phyloP scores from a whole-genome alignment of 1,139 yeast species.

The Insectozyma bohioensis region DNA sequence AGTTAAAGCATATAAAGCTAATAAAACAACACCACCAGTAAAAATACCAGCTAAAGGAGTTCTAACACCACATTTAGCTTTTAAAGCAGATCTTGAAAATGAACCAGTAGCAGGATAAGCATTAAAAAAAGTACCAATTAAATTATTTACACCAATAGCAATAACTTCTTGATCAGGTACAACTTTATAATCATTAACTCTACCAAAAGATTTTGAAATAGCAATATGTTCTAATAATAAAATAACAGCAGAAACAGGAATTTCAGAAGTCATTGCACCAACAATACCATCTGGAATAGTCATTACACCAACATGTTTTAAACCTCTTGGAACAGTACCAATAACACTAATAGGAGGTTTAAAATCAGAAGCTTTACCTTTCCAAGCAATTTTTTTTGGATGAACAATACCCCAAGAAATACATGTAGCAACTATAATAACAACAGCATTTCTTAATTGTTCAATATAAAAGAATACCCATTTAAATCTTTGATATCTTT shows the following conservation, averaged over 20 bases:
- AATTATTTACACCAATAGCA: conserved; percentile 90
- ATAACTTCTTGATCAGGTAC: conserved; percentile 91
- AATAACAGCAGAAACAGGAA: conserved; percentile 83
- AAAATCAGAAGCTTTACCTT: conserved; percentile 32
- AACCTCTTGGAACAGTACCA: conserved; percentile 81
- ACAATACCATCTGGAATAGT: conserved; percentile 61
- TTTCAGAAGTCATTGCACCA: conserved; percentile 63
- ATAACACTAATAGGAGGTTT: conserved; percentile 58
- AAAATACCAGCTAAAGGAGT: conserved; percentile 92
- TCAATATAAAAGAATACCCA: conserved; percentile 63
- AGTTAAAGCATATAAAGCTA: conserved; percentile 84
- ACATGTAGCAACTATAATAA: conserved; percentile 73
- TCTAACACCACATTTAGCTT: conserved; percentile 92
- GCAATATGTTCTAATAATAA: conserved; percentile 90
- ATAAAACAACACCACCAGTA: conserved; percentile 84
- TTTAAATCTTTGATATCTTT: conserved; percentile 62
- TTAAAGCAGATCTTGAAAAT: conserved; percentile 89
- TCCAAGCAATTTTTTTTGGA: conserved; percentile 56
- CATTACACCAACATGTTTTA: conserved; percentile 75
- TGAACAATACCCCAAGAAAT: conserved; percentile 73
- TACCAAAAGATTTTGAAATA: conserved; percentile 89
- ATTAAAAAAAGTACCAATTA: conserved; percentile 86
- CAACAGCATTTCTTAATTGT: conserved; percentile 79
- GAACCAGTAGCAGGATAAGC: conserved; percentile 98
- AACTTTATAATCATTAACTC: conserved; percentile 87